Percentiles rank a stretch among this genome's conserved stretches.
These are phyloP conservation scores for Metschnikowia similis DNA, from an alignment of 805 yeast species.

Conservation along the genomic window DNA sequence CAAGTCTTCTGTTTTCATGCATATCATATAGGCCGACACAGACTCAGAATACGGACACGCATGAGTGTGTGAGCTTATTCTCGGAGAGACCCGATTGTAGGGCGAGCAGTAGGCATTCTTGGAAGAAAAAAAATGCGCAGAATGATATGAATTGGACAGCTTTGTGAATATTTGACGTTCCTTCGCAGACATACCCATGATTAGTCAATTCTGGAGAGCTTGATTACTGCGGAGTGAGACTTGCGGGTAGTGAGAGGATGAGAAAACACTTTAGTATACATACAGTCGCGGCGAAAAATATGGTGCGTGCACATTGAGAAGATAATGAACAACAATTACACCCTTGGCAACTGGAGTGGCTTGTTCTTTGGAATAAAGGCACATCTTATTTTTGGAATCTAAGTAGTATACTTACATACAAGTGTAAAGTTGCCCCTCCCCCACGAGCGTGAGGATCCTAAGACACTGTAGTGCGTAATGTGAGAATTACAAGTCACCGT, in stretches of 20 bases:
- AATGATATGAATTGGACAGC: background rate
- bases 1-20: background rate
- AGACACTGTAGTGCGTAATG: background rate
- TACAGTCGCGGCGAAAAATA: background rate
- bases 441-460: background rate
- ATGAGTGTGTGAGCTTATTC: background rate
- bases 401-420: background rate
- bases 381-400: background rate
- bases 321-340: background rate
- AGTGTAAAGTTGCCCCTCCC: background rate
- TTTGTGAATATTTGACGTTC: background rate
- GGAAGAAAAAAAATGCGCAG: background rate
- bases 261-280: constrained; percentile 3
- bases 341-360: background rate
- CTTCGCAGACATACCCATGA: constrained; percentile 1
- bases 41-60: too few species aligned
- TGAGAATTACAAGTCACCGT: constrained; percentile 40
- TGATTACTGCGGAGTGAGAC: background rate
- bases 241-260: background rate
- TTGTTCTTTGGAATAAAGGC: background rate
- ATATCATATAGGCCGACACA: background rate
- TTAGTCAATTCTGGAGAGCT: background rate
- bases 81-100: background rate
- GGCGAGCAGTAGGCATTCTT: background rate
- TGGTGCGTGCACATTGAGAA: background rate